Evolutionary conservation across 345 rosid species (phyloP).

Genomic region (Eutrema japonicum): DNA sequence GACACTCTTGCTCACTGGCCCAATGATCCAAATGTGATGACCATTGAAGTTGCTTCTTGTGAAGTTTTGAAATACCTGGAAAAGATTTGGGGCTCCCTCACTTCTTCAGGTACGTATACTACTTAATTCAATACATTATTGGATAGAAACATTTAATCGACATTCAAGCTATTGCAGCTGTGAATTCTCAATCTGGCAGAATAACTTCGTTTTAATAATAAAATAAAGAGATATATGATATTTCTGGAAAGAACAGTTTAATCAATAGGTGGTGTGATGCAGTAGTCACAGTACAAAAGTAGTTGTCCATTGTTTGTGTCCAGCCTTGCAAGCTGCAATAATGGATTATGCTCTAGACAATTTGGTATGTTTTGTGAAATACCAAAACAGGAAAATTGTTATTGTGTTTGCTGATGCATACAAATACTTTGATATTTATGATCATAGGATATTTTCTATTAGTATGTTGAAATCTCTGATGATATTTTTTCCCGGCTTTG

Average conservation of each 20-base stretch:
- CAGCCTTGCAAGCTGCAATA: constrained; percentile 28
- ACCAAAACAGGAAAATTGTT: neutral
- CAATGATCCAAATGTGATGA: constrained; percentile 68
- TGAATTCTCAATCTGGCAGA: neutral
- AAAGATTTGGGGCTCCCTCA: constrained; percentile 76
- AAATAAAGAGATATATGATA: constrained; percentile 18
- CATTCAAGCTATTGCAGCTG: constrained; percentile 19
- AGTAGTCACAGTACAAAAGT: constrained; percentile 6
- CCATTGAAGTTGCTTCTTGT: constrained; percentile 75
- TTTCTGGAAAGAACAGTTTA: constrained; percentile 15
- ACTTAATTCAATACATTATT: constrained; percentile 4
- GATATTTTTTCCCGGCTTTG: constrained; percentile 18
- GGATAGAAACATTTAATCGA: neutral
- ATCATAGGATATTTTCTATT: constrained; percentile 12
- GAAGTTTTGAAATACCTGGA: constrained; percentile 81
- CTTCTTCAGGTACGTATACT: constrained; percentile 67
- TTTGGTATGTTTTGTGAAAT: neutral
- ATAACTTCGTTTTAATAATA: constrained; percentile 4
- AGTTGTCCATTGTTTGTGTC: constrained; percentile 15
- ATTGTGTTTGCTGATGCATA: neutral
- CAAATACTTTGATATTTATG: constrained; percentile 1
- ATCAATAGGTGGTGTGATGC: constrained; percentile 14
- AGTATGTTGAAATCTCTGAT: constrained; percentile 20
- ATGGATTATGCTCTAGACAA: constrained; percentile 12
- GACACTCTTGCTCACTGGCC: constrained; percentile 99